These are phyloP conservation scores for Corinectria fuckeliana DNA, from an alignment of 2,329 filamentous ascomycete genomes.

Conservation along the genomic window DNA sequence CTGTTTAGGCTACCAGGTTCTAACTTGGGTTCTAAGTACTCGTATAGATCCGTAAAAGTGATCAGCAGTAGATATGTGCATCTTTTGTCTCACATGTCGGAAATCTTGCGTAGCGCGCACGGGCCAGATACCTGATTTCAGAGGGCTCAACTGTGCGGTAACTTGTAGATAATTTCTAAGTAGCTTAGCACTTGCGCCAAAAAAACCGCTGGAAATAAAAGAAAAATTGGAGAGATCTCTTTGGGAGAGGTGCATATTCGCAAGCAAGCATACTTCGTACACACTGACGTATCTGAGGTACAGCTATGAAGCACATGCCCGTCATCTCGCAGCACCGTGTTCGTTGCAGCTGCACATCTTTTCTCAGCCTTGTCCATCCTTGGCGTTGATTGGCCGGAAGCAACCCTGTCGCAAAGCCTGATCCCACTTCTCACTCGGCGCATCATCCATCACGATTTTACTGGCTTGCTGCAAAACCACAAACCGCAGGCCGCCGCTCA, in stretches of 20 bases:
- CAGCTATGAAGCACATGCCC: too few relatives aligned
- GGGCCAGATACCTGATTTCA: not conserved
- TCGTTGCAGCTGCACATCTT: not conserved
- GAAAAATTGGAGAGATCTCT: not conserved
- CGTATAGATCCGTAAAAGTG: too few relatives aligned
- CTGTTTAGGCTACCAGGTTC: too few relatives aligned
- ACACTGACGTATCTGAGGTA: too few relatives aligned
- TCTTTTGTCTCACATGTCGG: not conserved
- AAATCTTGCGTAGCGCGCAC: not conserved
- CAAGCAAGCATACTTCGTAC: too few relatives aligned
- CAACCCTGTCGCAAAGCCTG: not conserved
- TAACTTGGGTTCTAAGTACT: too few relatives aligned
- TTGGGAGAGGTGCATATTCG: not conserved
- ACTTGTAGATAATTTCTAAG: too few relatives aligned
- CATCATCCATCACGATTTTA: conserved; percentile 1
- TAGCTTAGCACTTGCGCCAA: too few relatives aligned
- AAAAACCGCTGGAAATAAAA: not conserved
- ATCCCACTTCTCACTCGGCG: not conserved
- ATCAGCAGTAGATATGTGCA: too few relatives aligned
- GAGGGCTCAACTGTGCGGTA: not conserved
- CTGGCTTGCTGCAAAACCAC: not conserved
- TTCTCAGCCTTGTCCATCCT: not conserved
- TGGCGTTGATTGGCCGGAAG: conserved; percentile 1
- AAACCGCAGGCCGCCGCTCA: not conserved
- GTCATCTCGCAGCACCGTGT: not conserved